Evolutionary conservation across 2,329 filamentous ascomycete species (phyloP).

Genomic region (Cladosporium sp.): DNA sequence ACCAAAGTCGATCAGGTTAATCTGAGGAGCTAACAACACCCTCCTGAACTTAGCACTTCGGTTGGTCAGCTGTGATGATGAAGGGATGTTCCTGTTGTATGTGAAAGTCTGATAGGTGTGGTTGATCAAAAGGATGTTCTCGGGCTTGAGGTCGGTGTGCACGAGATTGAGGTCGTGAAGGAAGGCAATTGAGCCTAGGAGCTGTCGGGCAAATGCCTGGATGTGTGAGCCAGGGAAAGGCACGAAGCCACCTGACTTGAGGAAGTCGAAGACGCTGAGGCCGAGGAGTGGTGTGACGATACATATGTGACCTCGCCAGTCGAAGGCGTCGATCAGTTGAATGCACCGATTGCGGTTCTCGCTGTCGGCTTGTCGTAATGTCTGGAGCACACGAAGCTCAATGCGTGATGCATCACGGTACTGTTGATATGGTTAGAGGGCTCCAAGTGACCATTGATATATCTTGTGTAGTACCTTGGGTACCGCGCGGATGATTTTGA

Average conservation of each 20-base stretch:
- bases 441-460: background rate
- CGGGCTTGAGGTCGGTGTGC: conserved; percentile 73
- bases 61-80: conserved; percentile 55
- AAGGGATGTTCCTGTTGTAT: conserved; percentile 64
- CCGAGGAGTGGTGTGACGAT: conserved; percentile 74
- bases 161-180: conserved; percentile 96
- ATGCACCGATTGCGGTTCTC: conserved; percentile 95
- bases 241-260: conserved; percentile 92
- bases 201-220: conserved; percentile 89
- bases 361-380: conserved; percentile 83
- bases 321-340: conserved; percentile 92
- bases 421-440: conserved; percentile 16
- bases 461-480: conserved; percentile 57
- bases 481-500: conserved; percentile 97
- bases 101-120: conserved; percentile 65
- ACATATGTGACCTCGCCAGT: conserved; percentile 96
- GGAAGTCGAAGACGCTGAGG: conserved; percentile 96
- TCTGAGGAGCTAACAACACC: conserved; percentile 62
- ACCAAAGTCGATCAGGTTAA: conserved; percentile 64
- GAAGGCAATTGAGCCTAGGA: conserved; percentile 98
- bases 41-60: conserved; percentile 59
- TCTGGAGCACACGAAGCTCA: conserved; percentile 87
- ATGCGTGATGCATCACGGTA: conserved; percentile 95
- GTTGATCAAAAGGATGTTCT: conserved; percentile 64
- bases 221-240: conserved; percentile 99